Percentiles rank a stretch among this genome's conserved stretches.
phyloP scores from a whole-genome alignment of 1,139 yeast genomes.

The Saccharomyces pastorianus region DNA sequence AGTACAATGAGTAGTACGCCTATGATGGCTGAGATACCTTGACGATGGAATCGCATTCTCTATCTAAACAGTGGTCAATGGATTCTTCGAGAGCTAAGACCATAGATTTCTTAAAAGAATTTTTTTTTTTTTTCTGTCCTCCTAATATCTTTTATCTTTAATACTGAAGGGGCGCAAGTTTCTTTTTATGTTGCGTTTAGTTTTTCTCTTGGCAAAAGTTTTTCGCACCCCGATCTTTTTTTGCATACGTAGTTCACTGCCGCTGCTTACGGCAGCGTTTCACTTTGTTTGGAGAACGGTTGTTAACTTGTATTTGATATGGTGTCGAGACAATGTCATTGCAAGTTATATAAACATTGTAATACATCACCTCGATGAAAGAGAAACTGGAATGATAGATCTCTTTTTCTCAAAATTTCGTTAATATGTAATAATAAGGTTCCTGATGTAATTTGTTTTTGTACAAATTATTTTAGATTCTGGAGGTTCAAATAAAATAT shows the following conservation, averaged over 20 bases:
- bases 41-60: not conserved
- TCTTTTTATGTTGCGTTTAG: not conserved
- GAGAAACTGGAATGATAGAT: no score
- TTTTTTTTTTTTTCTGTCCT: not conserved
- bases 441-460: no score
- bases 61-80: not conserved
- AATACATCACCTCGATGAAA: no score
- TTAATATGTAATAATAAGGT: no score
- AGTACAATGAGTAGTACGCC: not conserved
- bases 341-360: not conserved
- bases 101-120: not conserved
- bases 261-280: not conserved
- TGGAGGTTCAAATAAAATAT: no score
- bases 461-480: no score
- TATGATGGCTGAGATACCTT: not conserved
- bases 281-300: not conserved
- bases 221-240: not conserved
- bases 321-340: not conserved
- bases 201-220: not conserved
- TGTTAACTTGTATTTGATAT: not conserved
- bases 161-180: not conserved
- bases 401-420: no score
- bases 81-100: not conserved
- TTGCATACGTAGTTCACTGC: not conserved
- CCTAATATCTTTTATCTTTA: not conserved